Conservation (phyloP, 345 rosid species). For the Pugionium dolabratum region DNA sequence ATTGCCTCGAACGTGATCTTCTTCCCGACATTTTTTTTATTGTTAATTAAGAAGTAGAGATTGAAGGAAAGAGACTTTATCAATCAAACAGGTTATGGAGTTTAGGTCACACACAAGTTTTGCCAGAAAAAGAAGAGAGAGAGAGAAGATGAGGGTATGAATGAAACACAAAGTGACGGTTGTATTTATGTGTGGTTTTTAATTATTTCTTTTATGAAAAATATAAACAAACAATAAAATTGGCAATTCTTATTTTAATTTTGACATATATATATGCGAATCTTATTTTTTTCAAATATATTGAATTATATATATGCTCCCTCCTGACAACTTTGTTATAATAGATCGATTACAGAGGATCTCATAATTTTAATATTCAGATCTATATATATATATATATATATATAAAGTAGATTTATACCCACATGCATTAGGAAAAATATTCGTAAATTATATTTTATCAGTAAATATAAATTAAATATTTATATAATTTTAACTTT, state of each 20-base stretch:
- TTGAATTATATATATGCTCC: conserved; percentile 25
- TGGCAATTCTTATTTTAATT: conserved; percentile 2
- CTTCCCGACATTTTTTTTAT: conserved; percentile 67
- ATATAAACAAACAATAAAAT: conserved; percentile 1
- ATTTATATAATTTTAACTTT: no score
- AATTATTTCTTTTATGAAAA: conserved; percentile 30
- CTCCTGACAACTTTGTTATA: conserved; percentile 41
- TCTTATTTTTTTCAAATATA: conserved; percentile 28
- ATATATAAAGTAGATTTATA: no score
- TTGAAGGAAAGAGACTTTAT: conserved; percentile 15
- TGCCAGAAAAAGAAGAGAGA: conserved; percentile 20
- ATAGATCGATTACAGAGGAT: conserved; percentile 35
- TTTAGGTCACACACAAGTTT: conserved; percentile 27
- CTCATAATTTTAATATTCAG: conserved; percentile 28
- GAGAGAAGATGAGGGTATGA: conserved; percentile 27
- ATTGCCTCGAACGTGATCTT: conserved; percentile 82
- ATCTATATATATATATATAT: conserved; percentile 30
- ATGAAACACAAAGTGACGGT: conserved; percentile 36
- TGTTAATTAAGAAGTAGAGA: neutral
- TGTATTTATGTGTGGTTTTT: conserved; percentile 34
- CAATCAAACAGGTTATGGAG: conserved; percentile 4
- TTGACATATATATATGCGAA: conserved; percentile 1
- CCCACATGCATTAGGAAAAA: no score
- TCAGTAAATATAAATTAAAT: no score
- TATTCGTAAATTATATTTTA: no score